Percentiles rank a stretch among this genome's conserved stretches.
Evolutionary conservation across 352 stramenopile genomes (phyloP).

Genomic region (Plasmopara halstedii): DNA sequence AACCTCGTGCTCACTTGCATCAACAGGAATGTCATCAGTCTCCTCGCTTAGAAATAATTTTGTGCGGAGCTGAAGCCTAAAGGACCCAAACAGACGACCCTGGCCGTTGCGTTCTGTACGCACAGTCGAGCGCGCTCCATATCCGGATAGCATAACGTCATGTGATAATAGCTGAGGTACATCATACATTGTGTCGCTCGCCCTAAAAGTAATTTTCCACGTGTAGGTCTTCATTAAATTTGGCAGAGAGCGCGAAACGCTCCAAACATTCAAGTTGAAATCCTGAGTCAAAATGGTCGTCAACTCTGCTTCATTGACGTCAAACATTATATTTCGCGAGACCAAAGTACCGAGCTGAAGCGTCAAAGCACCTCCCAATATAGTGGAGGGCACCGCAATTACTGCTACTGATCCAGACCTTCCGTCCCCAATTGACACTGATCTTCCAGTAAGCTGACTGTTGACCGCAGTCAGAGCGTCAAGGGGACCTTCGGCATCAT

Average conservation of each 20-base stretch:
- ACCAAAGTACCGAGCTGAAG: slow-evolving; percentile 47
- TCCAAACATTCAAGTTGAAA: slow-evolving; percentile 43
- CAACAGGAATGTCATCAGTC: slow-evolving; percentile 57
- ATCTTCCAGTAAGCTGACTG: slow-evolving; percentile 39
- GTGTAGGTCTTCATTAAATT: slow-evolving; percentile 44
- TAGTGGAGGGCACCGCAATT: slow-evolving; percentile 54
- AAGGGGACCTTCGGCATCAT: slow-evolving; percentile 53
- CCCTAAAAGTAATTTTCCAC: slow-evolving; percentile 73
- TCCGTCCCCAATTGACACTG: slow-evolving; percentile 56
- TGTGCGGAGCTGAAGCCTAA: slow-evolving; percentile 59
- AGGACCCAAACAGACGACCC: slow-evolving; percentile 57
- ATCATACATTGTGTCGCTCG: slow-evolving; percentile 57
- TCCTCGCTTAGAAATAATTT: slow-evolving; percentile 70
- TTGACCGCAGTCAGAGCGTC: slow-evolving; percentile 33
- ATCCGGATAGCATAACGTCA: slow-evolving; percentile 43
- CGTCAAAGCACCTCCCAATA: slow-evolving; percentile 55
- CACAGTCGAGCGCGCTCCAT: slow-evolving; percentile 39
- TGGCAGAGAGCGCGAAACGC: slow-evolving; percentile 36
- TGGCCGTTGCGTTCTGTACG: slow-evolving; percentile 50
- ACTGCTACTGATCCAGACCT: slow-evolving; percentile 26
- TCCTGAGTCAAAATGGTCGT: slow-evolving; percentile 53
- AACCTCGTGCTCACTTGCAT: slow-evolving; percentile 43
- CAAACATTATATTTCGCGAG: slow-evolving; percentile 61
- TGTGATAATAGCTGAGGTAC: slow-evolving; percentile 45
- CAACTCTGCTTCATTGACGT: slow-evolving; percentile 51